A percentile compares a stretch with the other conserved stretches of the same genome.
Evolutionary conservation across 805 yeast species (phyloP).

Genomic region (Maudiozyma bulderi): DNA sequence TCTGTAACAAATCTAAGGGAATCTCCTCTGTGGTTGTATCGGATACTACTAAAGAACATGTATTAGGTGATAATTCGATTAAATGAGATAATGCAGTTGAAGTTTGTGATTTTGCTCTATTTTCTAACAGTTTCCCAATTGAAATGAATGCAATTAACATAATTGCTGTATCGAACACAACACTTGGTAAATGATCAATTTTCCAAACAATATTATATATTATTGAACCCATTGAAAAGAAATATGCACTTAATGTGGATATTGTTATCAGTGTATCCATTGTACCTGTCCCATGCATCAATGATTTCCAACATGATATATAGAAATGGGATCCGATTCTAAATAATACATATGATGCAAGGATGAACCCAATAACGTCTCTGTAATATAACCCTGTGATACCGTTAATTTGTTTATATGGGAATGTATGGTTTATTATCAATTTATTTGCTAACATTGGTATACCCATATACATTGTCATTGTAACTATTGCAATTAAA

Average conservation of each 20-base stretch:
- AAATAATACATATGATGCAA: constrained; percentile 55
- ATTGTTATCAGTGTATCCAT: constrained; percentile 88
- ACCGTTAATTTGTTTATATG: constrained; percentile 14
- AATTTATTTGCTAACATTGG: constrained; percentile 32
- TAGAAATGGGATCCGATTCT: constrained; percentile 60
- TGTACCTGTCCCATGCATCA: constrained; percentile 63
- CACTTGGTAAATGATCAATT: constrained; percentile 43
- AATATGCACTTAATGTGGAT: constrained; percentile 71
- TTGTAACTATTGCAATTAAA: constrained; percentile 53
- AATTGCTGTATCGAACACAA: constrained; percentile 75
- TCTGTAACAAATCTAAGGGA: constrained; percentile 70
- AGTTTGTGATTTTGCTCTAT: constrained; percentile 87
- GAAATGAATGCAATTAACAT: constrained; percentile 81
- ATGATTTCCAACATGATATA: constrained; percentile 51
- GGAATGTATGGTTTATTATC: constrained; percentile 27
- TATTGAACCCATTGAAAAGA: constrained; percentile 62
- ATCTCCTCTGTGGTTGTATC: constrained; percentile 27
- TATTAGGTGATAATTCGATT: constrained; percentile 69
- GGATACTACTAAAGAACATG: constrained; percentile 47
- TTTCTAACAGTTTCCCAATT: constrained; percentile 85
- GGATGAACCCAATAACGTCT: constrained; percentile 51
- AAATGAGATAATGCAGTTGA: constrained; percentile 78
- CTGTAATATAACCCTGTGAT: constrained; percentile 23
- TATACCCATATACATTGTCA: constrained; percentile 38
- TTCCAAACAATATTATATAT: constrained; percentile 33